Conservation (phyloP, 1,284 basidiomycete species). For the Afroboletus lepidellus region DNA sequence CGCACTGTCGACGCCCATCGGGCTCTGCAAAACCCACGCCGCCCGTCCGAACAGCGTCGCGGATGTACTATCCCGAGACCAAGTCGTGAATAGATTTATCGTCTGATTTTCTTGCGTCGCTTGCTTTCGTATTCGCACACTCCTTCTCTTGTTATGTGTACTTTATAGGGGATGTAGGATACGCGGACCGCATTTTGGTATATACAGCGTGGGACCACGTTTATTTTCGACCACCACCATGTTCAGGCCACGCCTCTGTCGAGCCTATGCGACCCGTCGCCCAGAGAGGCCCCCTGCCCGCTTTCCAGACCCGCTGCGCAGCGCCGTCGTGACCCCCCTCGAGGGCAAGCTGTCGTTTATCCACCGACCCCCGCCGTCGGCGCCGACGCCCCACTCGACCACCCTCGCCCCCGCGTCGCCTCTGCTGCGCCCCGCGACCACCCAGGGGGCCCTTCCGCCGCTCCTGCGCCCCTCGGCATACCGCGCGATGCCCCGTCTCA, state of each 20-base stretch:
- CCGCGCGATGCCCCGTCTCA: conserved; percentile 40
- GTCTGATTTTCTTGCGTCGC: conserved; percentile 25
- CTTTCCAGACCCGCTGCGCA: conserved; percentile 61
- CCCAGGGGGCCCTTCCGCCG: conserved; percentile 39
- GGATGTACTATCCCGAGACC: conserved; percentile 25
- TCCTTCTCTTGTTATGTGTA: conserved; percentile 27
- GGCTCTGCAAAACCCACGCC: conserved; percentile 23
- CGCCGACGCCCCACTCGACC: conserved; percentile 66
- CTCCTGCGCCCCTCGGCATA: conserved; percentile 44
- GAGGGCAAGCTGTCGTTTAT: conserved; percentile 67
- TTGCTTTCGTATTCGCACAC: conserved; percentile 18
- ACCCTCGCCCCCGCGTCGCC: conserved; percentile 68
- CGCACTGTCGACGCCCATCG: conserved; percentile 23
- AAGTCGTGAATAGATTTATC: conserved; percentile 35
- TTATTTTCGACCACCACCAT: conserved; percentile 10
- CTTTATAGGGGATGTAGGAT: conserved; percentile 32
- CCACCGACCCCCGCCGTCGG: conserved; percentile 72
- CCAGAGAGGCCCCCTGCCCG: conserved; percentile 57
- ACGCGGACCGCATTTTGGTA: conserved; percentile 7
- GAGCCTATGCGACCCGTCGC: conserved; percentile 45
- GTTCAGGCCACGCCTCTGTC: conserved; percentile 21
- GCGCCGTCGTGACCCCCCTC: conserved; percentile 55
- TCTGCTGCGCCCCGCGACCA: conserved; percentile 45
- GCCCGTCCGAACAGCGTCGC: conserved; percentile 17
- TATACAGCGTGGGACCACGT: no score